Conservation (phyloP, 2,329 filamentous ascomycete species). For the Diaporthe batatas region DNA sequence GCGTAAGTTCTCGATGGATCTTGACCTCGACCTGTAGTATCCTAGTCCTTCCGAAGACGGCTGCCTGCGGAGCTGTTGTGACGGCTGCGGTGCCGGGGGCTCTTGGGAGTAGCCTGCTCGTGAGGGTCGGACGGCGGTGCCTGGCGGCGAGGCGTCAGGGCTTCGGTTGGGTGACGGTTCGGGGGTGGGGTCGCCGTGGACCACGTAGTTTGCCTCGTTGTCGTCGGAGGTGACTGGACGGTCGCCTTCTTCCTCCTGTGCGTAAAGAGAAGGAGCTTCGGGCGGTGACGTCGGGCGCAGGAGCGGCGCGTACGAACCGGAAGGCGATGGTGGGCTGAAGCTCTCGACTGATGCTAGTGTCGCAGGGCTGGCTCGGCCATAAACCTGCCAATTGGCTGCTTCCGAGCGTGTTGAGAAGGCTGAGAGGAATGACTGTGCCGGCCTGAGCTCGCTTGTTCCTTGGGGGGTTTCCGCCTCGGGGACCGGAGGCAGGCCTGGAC, state of each 20-base stretch:
- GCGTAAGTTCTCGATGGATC: conserved; percentile 52
- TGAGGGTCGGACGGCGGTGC: conserved; percentile 50
- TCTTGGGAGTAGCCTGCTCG: conserved; percentile 70
- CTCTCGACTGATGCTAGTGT: conserved; percentile 57
- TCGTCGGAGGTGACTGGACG: conserved; percentile 55
- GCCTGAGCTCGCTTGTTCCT: conserved; percentile 36
- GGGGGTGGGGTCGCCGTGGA: conserved; percentile 60
- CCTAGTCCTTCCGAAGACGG: conserved; percentile 63
- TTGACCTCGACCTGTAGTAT: conserved; percentile 64
- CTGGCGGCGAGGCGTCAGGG: conserved; percentile 50
- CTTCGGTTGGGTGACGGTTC: conserved; percentile 50
- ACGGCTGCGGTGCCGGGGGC: conserved; percentile 69
- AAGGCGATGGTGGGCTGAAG: conserved; percentile 45
- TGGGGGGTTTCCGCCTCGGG: conserved; percentile 35
- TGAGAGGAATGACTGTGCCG: conserved; percentile 51
- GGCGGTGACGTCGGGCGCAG: conserved; percentile 35
- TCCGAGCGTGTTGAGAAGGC: conserved; percentile 58
- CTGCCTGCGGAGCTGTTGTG: conserved; percentile 63
- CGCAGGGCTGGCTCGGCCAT: conserved; percentile 56
- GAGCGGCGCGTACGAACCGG: conserved; percentile 39
- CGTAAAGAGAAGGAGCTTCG: conserved; percentile 14
- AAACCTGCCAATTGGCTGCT: conserved; percentile 62
- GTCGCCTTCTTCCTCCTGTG: conserved; percentile 48
- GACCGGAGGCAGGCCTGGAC: conserved; percentile 46
- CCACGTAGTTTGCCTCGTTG: conserved; percentile 66